Evolutionary conservation across 306 rosid species (phyloP).

Genomic region (Dalbergia cochinchinensis): DNA sequence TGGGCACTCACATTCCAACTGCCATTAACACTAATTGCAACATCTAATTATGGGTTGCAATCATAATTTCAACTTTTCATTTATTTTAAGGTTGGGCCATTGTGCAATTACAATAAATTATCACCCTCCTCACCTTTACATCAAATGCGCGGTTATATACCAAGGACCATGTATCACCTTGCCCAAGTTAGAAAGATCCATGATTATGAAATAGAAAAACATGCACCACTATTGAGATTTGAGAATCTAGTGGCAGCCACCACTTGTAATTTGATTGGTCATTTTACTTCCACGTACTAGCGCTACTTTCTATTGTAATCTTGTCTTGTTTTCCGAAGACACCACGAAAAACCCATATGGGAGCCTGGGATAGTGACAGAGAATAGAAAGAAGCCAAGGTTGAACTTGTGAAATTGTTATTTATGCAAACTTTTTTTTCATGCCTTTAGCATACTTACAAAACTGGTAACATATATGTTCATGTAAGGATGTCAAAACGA

Average conservation of each 20-base stretch:
- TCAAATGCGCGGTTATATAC: no score
- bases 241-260: constrained; percentile 39
- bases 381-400: constrained; percentile 17
- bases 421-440: constrained; percentile 25
- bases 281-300: neutral
- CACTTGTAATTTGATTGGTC: constrained; percentile 26
- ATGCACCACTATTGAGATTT: constrained; percentile 27
- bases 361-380: neutral
- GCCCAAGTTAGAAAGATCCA: no score
- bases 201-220: constrained; percentile 19
- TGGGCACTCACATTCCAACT: no score
- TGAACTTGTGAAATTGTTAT: constrained; percentile 30
- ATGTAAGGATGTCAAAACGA: no score
- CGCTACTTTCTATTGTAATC: neutral
- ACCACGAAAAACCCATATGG: neutral
- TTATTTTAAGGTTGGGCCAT: no score
- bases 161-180: no score
- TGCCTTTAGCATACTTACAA: neutral
- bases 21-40: no score
- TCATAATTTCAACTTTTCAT: no score
- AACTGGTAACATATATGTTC: constrained; percentile 4
- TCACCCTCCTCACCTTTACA: no score
- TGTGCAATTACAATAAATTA: no score
- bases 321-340: constrained; percentile 25
- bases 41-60: no score